Evolutionary conservation across 2,329 filamentous ascomycete species (phyloP).

Genomic region (Aspergillus felis): DNA sequence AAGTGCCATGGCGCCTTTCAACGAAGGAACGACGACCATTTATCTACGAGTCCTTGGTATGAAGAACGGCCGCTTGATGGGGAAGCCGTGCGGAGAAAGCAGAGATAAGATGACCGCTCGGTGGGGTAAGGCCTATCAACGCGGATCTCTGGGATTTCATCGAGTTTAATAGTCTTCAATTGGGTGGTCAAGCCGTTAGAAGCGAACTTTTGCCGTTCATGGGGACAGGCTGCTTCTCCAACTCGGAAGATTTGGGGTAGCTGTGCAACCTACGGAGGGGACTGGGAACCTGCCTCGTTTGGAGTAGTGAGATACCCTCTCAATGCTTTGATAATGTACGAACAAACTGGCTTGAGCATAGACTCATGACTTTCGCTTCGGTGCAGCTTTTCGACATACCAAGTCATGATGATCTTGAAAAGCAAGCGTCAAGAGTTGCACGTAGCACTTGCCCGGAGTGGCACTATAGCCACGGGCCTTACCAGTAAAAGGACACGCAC

Average conservation of each 20-base stretch:
- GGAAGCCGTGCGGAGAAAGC: neutral
- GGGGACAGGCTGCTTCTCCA: conserved; percentile 3
- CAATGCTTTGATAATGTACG: neutral
- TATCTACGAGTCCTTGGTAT: neutral
- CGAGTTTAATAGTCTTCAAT: neutral
- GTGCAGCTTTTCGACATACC: neutral
- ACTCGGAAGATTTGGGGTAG: conserved; percentile 6
- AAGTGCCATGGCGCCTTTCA: conserved; percentile 6
- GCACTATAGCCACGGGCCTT: conserved; percentile 4
- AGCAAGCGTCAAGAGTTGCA: no score
- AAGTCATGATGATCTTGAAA: neutral
- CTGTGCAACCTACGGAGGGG: neutral
- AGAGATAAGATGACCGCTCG: conserved; percentile 2
- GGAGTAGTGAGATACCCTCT: neutral
- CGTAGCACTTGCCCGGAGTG: neutral
- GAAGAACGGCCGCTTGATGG: neutral
- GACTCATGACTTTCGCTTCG: neutral
- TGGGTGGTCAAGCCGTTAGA: neutral
- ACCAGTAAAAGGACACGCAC: conserved; percentile 7
- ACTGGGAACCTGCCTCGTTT: neutral
- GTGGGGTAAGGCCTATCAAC: neutral
- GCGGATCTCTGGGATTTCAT: neutral
- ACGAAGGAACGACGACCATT: neutral
- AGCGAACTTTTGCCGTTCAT: neutral
- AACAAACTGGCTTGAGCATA: neutral